Evolutionary conservation across 2,329 filamentous ascomycete species (phyloP), one percentile per base, ranked within the genome.

Genomic region (Colletotrichum liriopes): DNA sequence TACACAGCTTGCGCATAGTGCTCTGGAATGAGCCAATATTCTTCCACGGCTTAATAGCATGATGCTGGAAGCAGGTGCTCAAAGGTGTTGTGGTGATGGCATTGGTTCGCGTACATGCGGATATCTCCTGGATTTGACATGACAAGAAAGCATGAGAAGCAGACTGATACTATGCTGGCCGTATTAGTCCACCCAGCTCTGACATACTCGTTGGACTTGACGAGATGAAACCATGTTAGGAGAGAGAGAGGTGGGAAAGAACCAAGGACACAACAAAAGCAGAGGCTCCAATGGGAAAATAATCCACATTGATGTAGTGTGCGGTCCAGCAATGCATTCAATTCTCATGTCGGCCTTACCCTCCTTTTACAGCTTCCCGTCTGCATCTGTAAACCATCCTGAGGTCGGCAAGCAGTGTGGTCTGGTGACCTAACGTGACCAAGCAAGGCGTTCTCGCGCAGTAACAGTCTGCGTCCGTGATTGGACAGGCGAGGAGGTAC

Each of bases 1-100:
- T 41, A 63, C 47, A 63, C 49, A 55, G 65, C 58, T 63, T 63
- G 65, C 41, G 56, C 59, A 63, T 68, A 63, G 39, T 39, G 58
- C 65, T 68, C 23, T 47, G 20, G 26, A 54, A 23, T 35, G 47
- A 63, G 63, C 58, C 29, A 47, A 11, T 23, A 45, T 64, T 8
- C 3, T 43, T 64, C 35, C 18, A 52, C 47, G 12, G n/a, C 43
- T 23, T 29, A 18, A 29, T 8, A 20, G 16, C 18, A 8, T 18
- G 26, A 6, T 20, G 16, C 41, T 23, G 26, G 18, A n/a, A 26
- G 16, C 35, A 12, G 23, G 23, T 29, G 37, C 23, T 26, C 23
- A 20, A 26, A 29, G 9, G 8, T 39, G 60, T 16, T n/a, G 47
- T 20, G 20, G 29, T 49, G 32, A 63, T 20, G 16, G 26, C 12